These are phyloP conservation scores for Coemansia sp. DNA, from an alignment of 192 early-diverging fungal genomes.

Conservation along the genomic window DNA sequence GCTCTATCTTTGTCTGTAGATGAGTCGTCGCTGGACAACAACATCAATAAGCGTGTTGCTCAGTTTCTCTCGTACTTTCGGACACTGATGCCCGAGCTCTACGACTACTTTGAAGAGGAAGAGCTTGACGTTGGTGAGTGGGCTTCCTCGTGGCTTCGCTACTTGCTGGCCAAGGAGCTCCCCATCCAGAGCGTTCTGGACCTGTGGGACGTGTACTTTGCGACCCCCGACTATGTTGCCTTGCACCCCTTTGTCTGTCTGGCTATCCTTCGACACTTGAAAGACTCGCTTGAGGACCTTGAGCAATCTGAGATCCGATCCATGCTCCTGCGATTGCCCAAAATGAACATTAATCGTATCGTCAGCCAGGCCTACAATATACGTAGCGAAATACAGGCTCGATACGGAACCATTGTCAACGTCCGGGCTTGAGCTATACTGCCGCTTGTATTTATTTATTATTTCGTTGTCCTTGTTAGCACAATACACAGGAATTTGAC, in stretches of 20 bases:
- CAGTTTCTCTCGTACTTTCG: constrained; percentile 86
- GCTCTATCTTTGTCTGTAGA: constrained; percentile 47
- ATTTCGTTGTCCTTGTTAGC: not conserved
- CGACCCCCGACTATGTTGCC: constrained; percentile 70
- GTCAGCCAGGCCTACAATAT: constrained; percentile 73
- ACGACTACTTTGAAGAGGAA: constrained; percentile 95
- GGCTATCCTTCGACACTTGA: constrained; percentile 75
- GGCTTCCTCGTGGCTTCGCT: constrained; percentile 81
- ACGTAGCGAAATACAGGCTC: constrained; percentile 67
- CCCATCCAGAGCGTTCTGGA: constrained; percentile 77
- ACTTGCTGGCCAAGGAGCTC: constrained; percentile 80
- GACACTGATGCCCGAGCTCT: constrained; percentile 82
- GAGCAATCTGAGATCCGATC: constrained; percentile 91
- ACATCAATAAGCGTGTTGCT: constrained; percentile 77
- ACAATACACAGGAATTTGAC: not conserved
- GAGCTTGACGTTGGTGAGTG: constrained; percentile 89
- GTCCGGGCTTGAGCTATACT: not conserved
- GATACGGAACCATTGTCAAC: constrained; percentile 40
- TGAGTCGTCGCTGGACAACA: constrained; percentile 64
- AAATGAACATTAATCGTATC: constrained; percentile 68
- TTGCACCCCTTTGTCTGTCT: constrained; percentile 87
- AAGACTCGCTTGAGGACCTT: constrained; percentile 84
- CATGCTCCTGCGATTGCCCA: constrained; percentile 77
- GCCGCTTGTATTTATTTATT: not conserved
- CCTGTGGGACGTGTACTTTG: constrained; percentile 92